phyloP scores from a whole-genome alignment of 192 early-diverging fungal species.

The Podochytrium sp. region DNA sequence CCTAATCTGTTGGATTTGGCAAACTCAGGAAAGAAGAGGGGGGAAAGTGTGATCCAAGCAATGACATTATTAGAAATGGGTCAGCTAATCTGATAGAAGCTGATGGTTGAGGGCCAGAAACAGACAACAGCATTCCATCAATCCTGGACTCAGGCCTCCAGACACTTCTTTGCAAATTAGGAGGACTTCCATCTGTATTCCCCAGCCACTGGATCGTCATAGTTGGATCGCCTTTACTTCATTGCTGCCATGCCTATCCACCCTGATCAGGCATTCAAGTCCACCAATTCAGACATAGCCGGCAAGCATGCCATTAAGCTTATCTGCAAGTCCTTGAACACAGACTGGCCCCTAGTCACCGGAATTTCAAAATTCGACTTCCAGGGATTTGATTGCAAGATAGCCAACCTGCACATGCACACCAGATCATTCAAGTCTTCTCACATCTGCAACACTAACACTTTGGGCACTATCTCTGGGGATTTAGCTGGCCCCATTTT shows the following conservation, averaged over 20 bases:
- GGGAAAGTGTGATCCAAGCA: too few relatives aligned
- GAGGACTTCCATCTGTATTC: neutral
- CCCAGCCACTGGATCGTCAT: neutral
- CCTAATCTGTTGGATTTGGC: too few relatives aligned
- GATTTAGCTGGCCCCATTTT: neutral
- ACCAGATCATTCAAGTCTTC: neutral
- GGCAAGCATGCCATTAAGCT: neutral
- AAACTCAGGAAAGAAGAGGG: too few relatives aligned
- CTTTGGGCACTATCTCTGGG: neutral
- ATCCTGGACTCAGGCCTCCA: neutral
- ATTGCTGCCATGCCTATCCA: neutral
- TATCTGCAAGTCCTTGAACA: neutral
- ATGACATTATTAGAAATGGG: too few relatives aligned
- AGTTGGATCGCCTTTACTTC: neutral
- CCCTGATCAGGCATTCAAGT: neutral
- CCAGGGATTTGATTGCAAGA: neutral
- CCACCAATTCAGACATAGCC: neutral
- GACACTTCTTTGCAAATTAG: neutral
- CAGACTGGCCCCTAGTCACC: neutral
- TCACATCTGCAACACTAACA: neutral
- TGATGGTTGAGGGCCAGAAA: too few relatives aligned
- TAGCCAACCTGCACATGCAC: neutral
- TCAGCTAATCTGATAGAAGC: too few relatives aligned
- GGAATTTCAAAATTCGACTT: neutral
- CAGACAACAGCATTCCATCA: neutral